Base-by-base conservation (phyloP, 2,329 filamentous ascomycete species). In the Thielaviopsis musarum region DNA sequence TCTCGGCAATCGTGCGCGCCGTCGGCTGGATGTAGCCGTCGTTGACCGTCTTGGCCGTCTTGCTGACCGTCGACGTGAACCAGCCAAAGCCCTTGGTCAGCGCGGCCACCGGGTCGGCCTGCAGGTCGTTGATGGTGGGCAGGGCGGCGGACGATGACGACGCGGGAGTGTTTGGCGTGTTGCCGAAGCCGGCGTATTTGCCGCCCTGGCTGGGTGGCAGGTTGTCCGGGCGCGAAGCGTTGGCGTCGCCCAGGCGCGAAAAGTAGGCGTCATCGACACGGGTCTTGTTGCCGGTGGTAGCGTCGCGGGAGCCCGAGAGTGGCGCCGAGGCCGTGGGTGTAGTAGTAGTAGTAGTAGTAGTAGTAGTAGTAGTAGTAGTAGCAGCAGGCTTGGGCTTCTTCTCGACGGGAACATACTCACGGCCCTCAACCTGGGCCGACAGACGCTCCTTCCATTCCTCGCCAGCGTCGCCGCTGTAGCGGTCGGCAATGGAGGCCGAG, bases 401-500 rank as follows among this genome's bases (percentile, higher is more conserved):
- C 69, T 84, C 79, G 7, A 80, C 82, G 17, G 85, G 85, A 1
- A 93, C 87, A 68, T 94, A 97, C 65, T 95, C 88, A 61, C 79
- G 79, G 13, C 87, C 88, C 71, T 97, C 93, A 6, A 94, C 88
- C 74, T 93, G 91, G 66, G 87, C 88, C 38, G 83, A 84, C 64
- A 97, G 72, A 63, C 90, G 80, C 70, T 95, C 91, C 72, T 96
- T 96, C 83, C 86, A 97, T 74, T 96, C 91, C 71, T 96, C 91
- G 59, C 91, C 91, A 0, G 86, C 87, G 64, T 93, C 88, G 59
- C 88, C 87, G 63, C 90, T 85, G 69, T 97, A 97, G 59, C 91
- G 77, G 71, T 96, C 90, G 62, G 88, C 85, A 64, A 96, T 94
- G 6, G 88, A 93, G 15, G 86, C 88, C 65, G 90, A 87, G 65